Percentiles rank a stretch among this genome's conserved stretches.
phyloP scores from a whole-genome alignment of 768 basidiomycete species.

The Cystobasidium onofrii region DNA sequence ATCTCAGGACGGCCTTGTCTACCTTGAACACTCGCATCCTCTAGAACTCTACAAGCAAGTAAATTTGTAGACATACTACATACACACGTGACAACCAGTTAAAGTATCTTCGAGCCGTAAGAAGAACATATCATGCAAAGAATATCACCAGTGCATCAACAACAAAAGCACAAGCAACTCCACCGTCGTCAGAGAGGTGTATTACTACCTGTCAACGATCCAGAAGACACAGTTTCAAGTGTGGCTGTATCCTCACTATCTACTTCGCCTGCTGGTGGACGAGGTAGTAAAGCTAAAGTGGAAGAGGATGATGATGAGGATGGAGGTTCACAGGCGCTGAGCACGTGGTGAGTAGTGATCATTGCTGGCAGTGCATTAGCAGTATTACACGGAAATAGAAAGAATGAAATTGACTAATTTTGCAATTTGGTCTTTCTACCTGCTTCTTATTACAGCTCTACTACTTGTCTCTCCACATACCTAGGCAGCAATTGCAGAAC shows the following conservation, averaged over 20 bases:
- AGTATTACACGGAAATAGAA: too few relatives aligned
- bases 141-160: not conserved
- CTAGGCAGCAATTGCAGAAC: not conserved
- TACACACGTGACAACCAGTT: too few relatives aligned
- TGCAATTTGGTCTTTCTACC: not conserved
- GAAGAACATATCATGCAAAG: not conserved
- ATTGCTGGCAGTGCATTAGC: not conserved
- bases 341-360: not conserved
- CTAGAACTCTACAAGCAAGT: too few relatives aligned
- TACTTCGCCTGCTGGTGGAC: not conserved
- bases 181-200: not conserved
- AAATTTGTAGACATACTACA: too few relatives aligned
- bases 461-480: not conserved
- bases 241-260: not conserved
- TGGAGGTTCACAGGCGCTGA: not conserved
- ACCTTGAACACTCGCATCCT: too few relatives aligned
- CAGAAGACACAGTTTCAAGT: not conserved
- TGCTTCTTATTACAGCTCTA: not conserved
- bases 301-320: not conserved
- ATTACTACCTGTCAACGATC: not conserved
- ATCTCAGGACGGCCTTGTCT: too few relatives aligned
- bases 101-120: too few relatives aligned
- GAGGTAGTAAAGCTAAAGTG: not conserved
- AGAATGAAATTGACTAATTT: too few relatives aligned
- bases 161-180: not conserved